Percentiles rank a stretch among this genome's conserved stretches.
Evolutionary conservation across 768 basidiomycete genomes (phyloP).

Genomic region (Tricholoma hemisulphureum): DNA sequence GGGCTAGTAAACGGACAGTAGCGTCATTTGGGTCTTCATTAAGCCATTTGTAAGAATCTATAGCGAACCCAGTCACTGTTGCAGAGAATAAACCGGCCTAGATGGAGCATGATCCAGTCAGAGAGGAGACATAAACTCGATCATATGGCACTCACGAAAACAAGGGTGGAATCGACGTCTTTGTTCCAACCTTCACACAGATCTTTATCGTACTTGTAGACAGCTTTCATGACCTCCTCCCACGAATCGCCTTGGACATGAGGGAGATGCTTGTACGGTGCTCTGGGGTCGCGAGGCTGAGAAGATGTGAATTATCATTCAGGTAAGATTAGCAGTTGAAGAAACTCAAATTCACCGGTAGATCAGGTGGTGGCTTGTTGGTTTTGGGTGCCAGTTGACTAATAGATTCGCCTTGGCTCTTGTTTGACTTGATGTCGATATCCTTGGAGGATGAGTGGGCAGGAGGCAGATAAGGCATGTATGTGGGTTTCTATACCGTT

Average conservation of each 20-base stretch:
- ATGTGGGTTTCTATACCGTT: too few species aligned
- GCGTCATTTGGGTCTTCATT: background rate
- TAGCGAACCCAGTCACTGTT: background rate
- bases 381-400: too few species aligned
- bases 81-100: slow-evolving; percentile 1
- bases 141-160: background rate
- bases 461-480: too few species aligned
- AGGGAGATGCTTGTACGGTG: background rate
- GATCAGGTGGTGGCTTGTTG: too few species aligned
- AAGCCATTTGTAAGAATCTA: background rate
- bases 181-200: background rate
- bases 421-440: too few species aligned
- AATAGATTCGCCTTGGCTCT: too few species aligned
- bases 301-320: too few species aligned
- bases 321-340: too few species aligned
- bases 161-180: background rate
- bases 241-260: background rate
- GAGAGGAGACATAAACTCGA: background rate
- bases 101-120: background rate
- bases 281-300: background rate
- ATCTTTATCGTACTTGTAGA: background rate
- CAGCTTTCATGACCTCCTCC: background rate
- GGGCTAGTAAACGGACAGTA: background rate
- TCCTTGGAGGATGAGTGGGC: too few species aligned
- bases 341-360: too few species aligned